phyloP scores from a whole-genome alignment of 768 basidiomycete species.

The Pleurotus pulmonarius region DNA sequence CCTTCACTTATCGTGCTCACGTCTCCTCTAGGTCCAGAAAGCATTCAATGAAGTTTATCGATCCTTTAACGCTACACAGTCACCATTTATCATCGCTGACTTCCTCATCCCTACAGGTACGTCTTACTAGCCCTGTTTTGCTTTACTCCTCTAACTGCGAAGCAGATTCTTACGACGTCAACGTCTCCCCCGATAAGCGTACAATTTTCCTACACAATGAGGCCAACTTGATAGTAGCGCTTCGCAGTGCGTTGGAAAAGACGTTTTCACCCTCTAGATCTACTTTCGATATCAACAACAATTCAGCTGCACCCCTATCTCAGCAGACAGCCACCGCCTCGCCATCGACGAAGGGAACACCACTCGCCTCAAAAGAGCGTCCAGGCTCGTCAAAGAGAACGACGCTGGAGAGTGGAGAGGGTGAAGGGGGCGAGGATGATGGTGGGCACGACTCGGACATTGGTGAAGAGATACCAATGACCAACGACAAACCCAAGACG shows the following conservation, averaged over 20 bases:
- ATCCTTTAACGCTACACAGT: conserved; percentile 67
- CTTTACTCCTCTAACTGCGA: not conserved
- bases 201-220: conserved; percentile 92
- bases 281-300: conserved; percentile 54
- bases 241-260: conserved; percentile 69
- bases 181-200: conserved; percentile 96
- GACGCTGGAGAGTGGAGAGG: too few relatives aligned
- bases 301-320: conserved; percentile 11
- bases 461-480: too few relatives aligned
- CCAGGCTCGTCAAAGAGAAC: too few relatives aligned
- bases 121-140: conserved; percentile 16
- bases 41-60: conserved; percentile 92
- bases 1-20: not conserved
- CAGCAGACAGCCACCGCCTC: conserved; percentile 16
- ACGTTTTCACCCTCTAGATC: conserved; percentile 69
- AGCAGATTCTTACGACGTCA: conserved; percentile 82
- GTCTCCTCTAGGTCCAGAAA: conserved; percentile 65
- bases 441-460: too few relatives aligned
- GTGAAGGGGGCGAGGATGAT: too few relatives aligned
- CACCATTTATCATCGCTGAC: conserved; percentile 81
- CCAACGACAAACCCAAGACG: too few relatives aligned
- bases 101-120: conserved; percentile 77
- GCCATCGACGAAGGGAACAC: too few relatives aligned
- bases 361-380: too few relatives aligned
- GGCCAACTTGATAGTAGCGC: conserved; percentile 64